Evolutionary conservation across 2,329 filamentous ascomycete species (phyloP).

Genomic region (Fusarium lyarnte): DNA sequence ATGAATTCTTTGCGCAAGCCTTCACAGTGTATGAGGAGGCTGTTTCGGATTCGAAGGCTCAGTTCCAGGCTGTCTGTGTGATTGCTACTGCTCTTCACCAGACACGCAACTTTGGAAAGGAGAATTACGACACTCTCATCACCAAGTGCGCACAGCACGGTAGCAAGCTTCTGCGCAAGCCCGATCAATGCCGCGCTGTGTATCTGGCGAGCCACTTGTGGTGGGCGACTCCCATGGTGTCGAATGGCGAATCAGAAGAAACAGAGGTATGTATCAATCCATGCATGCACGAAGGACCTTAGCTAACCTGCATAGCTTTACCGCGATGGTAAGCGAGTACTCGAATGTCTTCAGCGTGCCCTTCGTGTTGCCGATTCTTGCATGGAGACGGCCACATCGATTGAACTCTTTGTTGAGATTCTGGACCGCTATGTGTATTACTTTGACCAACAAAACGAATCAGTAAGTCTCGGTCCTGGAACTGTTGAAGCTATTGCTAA

Average conservation of each 20-base stretch:
- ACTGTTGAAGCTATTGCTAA: constrained; percentile 19
- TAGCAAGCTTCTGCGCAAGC: constrained; percentile 96
- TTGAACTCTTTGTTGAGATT: constrained; percentile 98
- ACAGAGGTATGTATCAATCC: constrained; percentile 70
- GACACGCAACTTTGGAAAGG: constrained; percentile 89
- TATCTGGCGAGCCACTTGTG: constrained; percentile 96
- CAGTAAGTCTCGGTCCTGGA: constrained; percentile 60
- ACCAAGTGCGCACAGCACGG: constrained; percentile 97
- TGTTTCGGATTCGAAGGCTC: constrained; percentile 92
- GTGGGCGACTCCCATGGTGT: constrained; percentile 90
- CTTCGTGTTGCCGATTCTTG: constrained; percentile 96
- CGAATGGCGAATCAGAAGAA: constrained; percentile 81
- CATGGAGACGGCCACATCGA: constrained; percentile 97
- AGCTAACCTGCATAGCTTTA: constrained; percentile 73
- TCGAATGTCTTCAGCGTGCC: constrained; percentile 95
- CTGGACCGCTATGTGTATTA: constrained; percentile 99
- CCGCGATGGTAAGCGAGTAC: constrained; percentile 94
- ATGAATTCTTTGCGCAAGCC: constrained; percentile 97
- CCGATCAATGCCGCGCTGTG: constrained; percentile 95
- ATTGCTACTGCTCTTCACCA: constrained; percentile 90
- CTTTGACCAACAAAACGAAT: constrained; percentile 99
- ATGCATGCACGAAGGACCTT: neutral
- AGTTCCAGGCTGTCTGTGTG: constrained; percentile 97
- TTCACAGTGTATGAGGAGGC: constrained; percentile 98
- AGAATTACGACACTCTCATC: constrained; percentile 98